Conservation (phyloP, 2,329 filamentous ascomycete genomes). For the Botrytis cinerea region DNA sequence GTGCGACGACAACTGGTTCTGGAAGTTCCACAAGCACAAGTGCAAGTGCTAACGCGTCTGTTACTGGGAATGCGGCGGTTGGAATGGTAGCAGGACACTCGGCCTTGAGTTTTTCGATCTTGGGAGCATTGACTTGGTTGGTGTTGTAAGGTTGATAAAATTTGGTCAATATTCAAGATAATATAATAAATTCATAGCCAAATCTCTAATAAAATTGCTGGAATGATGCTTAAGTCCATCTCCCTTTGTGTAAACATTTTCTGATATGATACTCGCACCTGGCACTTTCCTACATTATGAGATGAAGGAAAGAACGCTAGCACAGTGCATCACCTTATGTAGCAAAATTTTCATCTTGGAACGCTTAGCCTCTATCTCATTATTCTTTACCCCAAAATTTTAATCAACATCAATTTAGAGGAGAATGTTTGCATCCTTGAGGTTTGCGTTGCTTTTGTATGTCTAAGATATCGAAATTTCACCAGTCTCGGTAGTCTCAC, state of each 20-base stretch:
- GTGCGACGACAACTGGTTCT: slow-evolving; percentile 27
- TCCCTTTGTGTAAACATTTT: no score
- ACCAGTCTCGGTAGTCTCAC: not conserved
- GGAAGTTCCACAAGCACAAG: slow-evolving; percentile 1
- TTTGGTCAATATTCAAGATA: no score
- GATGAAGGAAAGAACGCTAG: not conserved
- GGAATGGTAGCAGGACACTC: not conserved
- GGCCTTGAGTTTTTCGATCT: not conserved
- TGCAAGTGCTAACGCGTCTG: not conserved
- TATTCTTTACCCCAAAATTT: no score
- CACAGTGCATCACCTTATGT: not conserved
- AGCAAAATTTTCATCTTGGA: not conserved
- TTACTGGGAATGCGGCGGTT: not conserved
- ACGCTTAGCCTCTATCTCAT: no score
- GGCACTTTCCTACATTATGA: not conserved
- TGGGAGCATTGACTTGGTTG: slow-evolving; percentile 14
- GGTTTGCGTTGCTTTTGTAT: not conserved
- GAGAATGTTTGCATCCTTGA: not conserved
- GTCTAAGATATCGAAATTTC: not conserved
- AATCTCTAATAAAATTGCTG: not conserved
- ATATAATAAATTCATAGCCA: no score
- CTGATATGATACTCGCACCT: not conserved
- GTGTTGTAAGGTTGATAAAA: not conserved
- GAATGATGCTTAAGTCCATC: no score
- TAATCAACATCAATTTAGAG: not conserved